Evolutionary conservation across 2,329 filamentous ascomycete genomes (phyloP).

Genomic region (Metarhizium brunneum): DNA sequence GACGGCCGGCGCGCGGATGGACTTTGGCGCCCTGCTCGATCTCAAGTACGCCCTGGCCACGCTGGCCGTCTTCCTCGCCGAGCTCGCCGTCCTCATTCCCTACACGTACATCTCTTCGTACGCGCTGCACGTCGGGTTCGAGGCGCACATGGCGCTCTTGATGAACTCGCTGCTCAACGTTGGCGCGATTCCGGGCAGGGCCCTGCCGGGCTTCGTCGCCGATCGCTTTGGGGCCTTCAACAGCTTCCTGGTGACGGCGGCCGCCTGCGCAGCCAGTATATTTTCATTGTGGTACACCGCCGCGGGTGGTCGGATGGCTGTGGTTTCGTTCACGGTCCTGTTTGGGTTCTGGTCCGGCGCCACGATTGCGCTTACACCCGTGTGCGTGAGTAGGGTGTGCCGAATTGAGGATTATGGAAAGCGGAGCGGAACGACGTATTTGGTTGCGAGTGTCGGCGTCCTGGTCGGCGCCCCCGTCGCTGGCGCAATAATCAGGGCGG

Average conservation of each 20-base stretch:
- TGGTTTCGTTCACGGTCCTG: conserved; percentile 51
- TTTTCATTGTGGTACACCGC: background rate
- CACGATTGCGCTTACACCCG: conserved; percentile 61
- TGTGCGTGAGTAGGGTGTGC: conserved; percentile 64
- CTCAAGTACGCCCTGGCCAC: conserved; percentile 42
- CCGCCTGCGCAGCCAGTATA: conserved; percentile 25
- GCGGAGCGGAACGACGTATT: conserved; percentile 62
- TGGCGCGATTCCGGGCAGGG: conserved; percentile 29
- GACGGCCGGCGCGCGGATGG: conserved; percentile 33
- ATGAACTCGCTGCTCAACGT: background rate
- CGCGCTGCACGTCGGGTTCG: conserved; percentile 45
- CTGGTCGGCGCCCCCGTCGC: conserved; percentile 51
- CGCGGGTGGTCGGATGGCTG: conserved; percentile 29
- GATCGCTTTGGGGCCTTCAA: conserved; percentile 65
- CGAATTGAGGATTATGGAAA: conserved; percentile 59
- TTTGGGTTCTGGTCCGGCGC: conserved; percentile 65
- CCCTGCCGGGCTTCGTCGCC: conserved; percentile 56
- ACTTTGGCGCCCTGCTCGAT: conserved; percentile 42
- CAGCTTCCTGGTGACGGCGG: conserved; percentile 51
- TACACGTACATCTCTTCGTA: conserved; percentile 62
- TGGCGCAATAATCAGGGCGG: conserved; percentile 39
- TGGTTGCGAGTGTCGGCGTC: conserved; percentile 51
- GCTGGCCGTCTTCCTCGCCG: conserved; percentile 45
- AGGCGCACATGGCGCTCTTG: conserved; percentile 13
- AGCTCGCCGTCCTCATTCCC: conserved; percentile 55